Percentiles rank a stretch among this genome's conserved stretches.
phyloP scores from a whole-genome alignment of 108 stramenopile genomes.

The Schizochytrium sp. region DNA sequence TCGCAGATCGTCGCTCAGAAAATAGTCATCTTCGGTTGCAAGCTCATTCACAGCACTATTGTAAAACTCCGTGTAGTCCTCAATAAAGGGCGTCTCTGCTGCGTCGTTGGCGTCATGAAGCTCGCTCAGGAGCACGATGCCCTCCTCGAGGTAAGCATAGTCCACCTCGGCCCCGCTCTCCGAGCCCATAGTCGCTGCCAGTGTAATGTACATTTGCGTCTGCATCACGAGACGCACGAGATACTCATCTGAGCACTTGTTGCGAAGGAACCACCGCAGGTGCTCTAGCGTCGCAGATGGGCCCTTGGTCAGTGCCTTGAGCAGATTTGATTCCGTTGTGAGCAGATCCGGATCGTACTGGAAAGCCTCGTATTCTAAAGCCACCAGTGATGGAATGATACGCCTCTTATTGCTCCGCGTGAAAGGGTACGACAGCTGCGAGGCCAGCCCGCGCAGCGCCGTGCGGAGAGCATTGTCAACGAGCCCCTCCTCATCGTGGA shows the following conservation, averaged over 20 bases:
- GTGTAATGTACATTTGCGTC: background rate
- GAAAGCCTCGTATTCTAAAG: background rate
- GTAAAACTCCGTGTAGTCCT: background rate
- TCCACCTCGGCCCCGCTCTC: background rate
- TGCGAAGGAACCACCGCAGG: background rate
- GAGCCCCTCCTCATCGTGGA: background rate
- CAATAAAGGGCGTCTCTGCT: background rate
- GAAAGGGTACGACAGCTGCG: background rate
- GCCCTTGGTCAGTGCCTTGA: background rate
- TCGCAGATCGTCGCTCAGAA: background rate
- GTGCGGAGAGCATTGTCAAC: background rate
- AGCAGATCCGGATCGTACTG: background rate
- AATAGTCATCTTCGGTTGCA: background rate
- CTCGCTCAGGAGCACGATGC: background rate
- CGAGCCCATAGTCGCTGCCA: background rate
- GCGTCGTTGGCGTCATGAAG: background rate
- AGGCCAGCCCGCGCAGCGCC: background rate
- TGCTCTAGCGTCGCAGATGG: background rate
- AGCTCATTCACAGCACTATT: constrained; percentile 4
- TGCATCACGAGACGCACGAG: background rate
- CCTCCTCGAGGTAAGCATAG: background rate
- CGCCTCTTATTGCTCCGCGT: background rate
- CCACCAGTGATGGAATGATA: background rate
- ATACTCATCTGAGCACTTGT: background rate
- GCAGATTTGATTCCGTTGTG: background rate